phyloP scores from a whole-genome alignment of 2,329 filamentous ascomycete species.

The Biscogniauxia mediterranea region DNA sequence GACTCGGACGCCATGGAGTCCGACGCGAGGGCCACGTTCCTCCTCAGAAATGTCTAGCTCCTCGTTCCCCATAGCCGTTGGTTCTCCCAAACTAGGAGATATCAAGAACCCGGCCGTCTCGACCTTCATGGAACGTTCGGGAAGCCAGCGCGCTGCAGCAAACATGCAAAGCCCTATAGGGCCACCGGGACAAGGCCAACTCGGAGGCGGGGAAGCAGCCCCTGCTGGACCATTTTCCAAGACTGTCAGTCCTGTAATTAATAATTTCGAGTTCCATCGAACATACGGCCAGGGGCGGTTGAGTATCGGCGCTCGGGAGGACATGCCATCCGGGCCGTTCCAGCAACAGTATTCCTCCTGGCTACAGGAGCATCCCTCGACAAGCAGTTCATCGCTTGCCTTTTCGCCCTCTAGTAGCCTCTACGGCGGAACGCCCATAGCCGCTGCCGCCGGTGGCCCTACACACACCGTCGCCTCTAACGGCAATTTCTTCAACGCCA shows the following conservation, averaged over 20 bases:
- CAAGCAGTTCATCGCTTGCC: slow-evolving; percentile 28
- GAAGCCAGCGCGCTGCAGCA: slow-evolving; percentile 10
- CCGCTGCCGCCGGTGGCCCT: slow-evolving; percentile 9
- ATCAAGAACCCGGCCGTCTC: slow-evolving; percentile 4
- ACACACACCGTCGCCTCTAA: slow-evolving; percentile 25
- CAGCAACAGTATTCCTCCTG: slow-evolving; percentile 23
- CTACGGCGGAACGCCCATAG: slow-evolving; percentile 45
- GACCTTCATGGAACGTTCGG: slow-evolving; percentile 19
- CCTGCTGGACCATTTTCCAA: slow-evolving; percentile 1
- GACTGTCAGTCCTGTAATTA: slow-evolving; percentile 8
- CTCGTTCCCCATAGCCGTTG: slow-evolving; percentile 4
- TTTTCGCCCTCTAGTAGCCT: slow-evolving; percentile 53
- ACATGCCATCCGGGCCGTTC: slow-evolving; percentile 3
- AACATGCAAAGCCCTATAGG: slow-evolving; percentile 17
- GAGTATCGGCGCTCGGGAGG: neutral
- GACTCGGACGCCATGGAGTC: slow-evolving; percentile 7
- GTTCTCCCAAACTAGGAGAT: slow-evolving; percentile 8
- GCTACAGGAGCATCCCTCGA: slow-evolving; percentile 11
- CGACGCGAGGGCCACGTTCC: slow-evolving; percentile 13
- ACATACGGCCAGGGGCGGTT: slow-evolving; percentile 6
- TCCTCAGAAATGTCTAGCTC: slow-evolving; percentile 9
- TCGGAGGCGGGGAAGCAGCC: slow-evolving; percentile 5
- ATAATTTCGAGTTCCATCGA: slow-evolving; percentile 13
- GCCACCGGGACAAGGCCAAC: slow-evolving; percentile 14
- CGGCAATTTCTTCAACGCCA: slow-evolving; percentile 27